Evolutionary conservation across 768 basidiomycete species (phyloP), one percentile per base, ranked within the genome.

Genomic region (Lactarius akahatsu): DNA sequence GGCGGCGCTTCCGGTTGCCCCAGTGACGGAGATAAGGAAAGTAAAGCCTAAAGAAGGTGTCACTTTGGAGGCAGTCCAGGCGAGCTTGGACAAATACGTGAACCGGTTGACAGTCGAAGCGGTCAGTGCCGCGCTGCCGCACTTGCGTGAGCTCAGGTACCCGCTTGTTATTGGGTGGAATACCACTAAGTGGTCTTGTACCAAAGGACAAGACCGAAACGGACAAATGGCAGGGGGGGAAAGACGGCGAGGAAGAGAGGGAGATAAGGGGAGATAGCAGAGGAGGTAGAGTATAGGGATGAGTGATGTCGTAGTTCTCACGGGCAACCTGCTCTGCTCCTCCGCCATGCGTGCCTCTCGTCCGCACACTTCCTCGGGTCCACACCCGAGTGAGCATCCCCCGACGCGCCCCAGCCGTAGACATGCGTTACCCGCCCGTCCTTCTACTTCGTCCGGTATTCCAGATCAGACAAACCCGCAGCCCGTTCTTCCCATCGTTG

Each of bases 381-480:
- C 50, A 52, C 50, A 26, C 23, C 34, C 38, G 9, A 34, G 41
- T 34, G 57, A 54, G 13, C 18, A 56, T 32, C 10, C 54, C 2
- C 57, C 40, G 5, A 58, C 47, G n/a, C 55, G 59, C 23, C 23
- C 45, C 20, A 0, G 32, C 60, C 62, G 63, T 52, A 40, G 45
- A 15, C 45, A 41, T 23, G 8, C 34, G 15, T 43, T 50, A 28
- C 43, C 18, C 23, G 5, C 18, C 4, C 63, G 67, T 32, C 67
- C 69, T 7, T 70, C 69, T 30, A 64, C 63, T 6, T 69, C 69
- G 3, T 56, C 69, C n/a, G 60, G 56, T 11, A 11, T 60, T 11
- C 54, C 60, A 11, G 69, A 69, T 43, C 11, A 30, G 8, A 69
- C 56, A 34, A 57, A 41, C 13, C 4, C 60, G 3, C 47, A 38